These are phyloP conservation scores for Durio zibethinus DNA, from an alignment of 345 rosid species.

Conservation along the genomic window DNA sequence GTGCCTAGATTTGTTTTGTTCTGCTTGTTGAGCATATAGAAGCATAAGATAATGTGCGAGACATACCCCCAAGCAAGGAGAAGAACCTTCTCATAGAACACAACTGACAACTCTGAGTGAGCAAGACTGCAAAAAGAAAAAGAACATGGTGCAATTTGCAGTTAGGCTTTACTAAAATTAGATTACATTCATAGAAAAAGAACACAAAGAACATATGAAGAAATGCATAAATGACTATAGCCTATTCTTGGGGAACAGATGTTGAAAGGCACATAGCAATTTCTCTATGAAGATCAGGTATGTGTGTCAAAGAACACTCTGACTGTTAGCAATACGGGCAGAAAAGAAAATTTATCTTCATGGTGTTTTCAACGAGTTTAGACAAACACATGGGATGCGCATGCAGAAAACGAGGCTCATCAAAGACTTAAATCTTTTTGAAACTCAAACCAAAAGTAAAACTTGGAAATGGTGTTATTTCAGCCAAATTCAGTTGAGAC, in stretches of 20 bases:
- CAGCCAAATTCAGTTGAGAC: background rate
- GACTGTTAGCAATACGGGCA: background rate
- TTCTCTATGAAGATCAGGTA: background rate
- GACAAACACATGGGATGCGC: background rate
- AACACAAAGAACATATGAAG: background rate
- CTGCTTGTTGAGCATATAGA: background rate
- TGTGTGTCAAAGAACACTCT: background rate
- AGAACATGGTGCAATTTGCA: background rate
- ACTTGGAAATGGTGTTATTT: background rate
- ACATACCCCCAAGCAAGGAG: conserved; percentile 87
- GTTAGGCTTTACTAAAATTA: background rate
- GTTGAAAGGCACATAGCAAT: background rate
- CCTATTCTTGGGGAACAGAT: background rate
- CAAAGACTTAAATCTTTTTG: background rate
- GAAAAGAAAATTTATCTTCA: background rate
- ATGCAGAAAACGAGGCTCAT: background rate
- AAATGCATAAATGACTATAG: background rate
- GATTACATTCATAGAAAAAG: background rate
- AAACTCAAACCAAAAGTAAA: background rate
- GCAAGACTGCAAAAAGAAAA: conserved; percentile 63
- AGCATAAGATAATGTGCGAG: background rate
- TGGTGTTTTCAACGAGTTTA: background rate
- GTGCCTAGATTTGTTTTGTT: background rate
- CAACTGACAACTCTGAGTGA: conserved; percentile 88
- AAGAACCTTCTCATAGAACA: conserved; percentile 96